Percentiles rank a stretch among this genome's conserved stretches.
phyloP scores from a whole-genome alignment of 2,329 filamentous ascomycete species.

The Fusarium phyllophilum region DNA sequence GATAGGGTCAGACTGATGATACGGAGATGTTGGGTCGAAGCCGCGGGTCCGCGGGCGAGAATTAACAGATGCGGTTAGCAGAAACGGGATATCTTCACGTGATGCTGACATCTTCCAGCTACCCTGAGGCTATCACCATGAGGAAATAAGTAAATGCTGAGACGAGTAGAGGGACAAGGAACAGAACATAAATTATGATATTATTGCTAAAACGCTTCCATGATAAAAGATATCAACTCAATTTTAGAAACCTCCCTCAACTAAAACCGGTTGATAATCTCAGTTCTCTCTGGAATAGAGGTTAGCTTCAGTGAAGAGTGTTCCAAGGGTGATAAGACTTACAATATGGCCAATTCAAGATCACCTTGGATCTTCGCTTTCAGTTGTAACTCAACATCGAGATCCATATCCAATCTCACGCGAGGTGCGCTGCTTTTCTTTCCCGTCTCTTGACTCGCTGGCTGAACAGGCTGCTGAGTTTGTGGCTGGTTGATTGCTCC shows the following conservation, averaged over 20 bases:
- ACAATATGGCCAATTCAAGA: slow-evolving; percentile 18
- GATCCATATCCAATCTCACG: slow-evolving; percentile 25
- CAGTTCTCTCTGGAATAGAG: background rate
- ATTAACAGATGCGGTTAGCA: background rate
- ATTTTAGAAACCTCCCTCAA: background rate
- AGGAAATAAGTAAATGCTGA: background rate
- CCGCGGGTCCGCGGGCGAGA: slow-evolving; percentile 2
- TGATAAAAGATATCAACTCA: too few species aligned
- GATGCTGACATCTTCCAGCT: rapidly evolving
- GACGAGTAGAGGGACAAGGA: background rate
- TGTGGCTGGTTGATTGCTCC: background rate
- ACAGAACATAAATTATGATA: too few species aligned
- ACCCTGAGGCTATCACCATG: too few species aligned
- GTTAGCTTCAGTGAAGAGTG: background rate
- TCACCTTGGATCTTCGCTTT: slow-evolving; percentile 30
- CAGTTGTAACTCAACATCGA: slow-evolving; percentile 19
- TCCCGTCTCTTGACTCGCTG: background rate
- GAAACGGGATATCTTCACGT: rapidly evolving
- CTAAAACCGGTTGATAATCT: rapidly evolving
- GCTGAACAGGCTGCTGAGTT: background rate
- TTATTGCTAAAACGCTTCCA: rapidly evolving
- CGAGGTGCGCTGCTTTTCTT: slow-evolving; percentile 23
- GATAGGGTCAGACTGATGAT: background rate
- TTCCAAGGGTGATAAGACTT: background rate
- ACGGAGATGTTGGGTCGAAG: background rate